Evolutionary conservation across 192 early-diverging fungal genomes (phyloP), one percentile per base, ranked within the genome.

Genomic region (Coemansia asiatica): DNA sequence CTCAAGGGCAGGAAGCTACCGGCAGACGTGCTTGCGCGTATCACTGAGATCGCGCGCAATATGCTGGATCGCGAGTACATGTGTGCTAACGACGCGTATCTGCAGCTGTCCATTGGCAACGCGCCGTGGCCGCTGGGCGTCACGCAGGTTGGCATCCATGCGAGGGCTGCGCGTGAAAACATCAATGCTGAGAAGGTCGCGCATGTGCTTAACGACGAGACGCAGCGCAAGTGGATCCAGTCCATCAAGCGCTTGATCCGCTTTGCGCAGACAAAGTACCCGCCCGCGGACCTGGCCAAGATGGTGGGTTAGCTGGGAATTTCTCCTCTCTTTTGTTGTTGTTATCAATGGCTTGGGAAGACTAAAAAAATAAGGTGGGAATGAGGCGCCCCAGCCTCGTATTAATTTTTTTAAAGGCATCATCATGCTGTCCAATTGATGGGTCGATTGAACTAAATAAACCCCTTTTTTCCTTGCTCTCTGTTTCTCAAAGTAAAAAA

Each of bases 211-310:
- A 99, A 99, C 74, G 94, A 98, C 63, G 97, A 98, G 81, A 87
- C 89, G 0, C 92, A 94, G 63, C 87, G 97, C 48, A 99, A 99
- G 71, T 99, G 97, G 97, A 99, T 99, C 82, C 97, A 99, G 81
- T 87, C 88, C 16, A 89, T 98, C 61, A 99, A 99, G 68, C 87
- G 97, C 22, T 81, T 99, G 33, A 97, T 99, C 88, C 95, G 92
- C 10, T 99, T 95, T 88, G 88, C 90, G 1, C 94, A 98, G 72
- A 89, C 79, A 47, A 91, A 91, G 65, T 97, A 94, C 76, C 95
- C 95, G 21, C 95, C 95, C 7, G 75, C 85, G 6, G 91, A 92
- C 44, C 25, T 76, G 46, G 73, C 82, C 15, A 84, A 84, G 51
- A 69, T 79, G 58, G 66, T 66, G 13, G 76, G 81, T 13, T 83